Base-by-base conservation (phyloP, 148 eudicot species). In the Cornus kousa region DNA sequence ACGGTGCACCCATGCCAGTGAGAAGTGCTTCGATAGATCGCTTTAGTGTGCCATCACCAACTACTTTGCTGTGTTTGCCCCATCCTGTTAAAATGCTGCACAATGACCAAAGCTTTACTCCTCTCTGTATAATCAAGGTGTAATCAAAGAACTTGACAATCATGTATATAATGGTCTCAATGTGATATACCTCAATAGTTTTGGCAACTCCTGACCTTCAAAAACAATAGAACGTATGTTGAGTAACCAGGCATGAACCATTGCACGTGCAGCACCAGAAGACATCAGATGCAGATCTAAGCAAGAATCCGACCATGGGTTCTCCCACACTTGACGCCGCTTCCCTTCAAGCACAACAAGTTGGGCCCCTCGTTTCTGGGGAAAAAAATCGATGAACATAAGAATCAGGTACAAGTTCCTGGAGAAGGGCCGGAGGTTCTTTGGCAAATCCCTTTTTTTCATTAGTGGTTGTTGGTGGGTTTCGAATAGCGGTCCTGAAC, bases 1-100 rank as follows among this genome's bases (percentile, higher is more conserved):
- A 96, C 3, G 99, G 99, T 0, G 98, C 87, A 39, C 92, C 95
- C 72, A 96, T 90, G 77, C 91, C 88, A 43, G 60, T 71, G 1
- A 96, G 92, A 62, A 93, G 92, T 19, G 89, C 91, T 76, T 96
- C 99, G n/a, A 93, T 73, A 16, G 94, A 90, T 77, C 91, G 89
- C 82, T 85, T 96, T 19, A 95, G 86, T 0, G 97, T 82, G 48
- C 97, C 91, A 53, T 95, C 98, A 1, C 99, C 99, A 1, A 88
- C 91, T 11, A 95, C 93, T 85, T 95, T 95, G 91, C 99, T 95
- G 85, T 95, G 99, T 76, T 95, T 95, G 81, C 99, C 99, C 99
- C 98, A 95, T 11, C 99, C 99, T 0, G 99, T 95, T 77, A 95
- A 79, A 70, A 95, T 95, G 89, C 99, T 95, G 93, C 79, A 81